A percentile compares a stretch with the other conserved stretches of the same genome.
Conservation (phyloP, 192 early-diverging fungal genomes). For the Gaertneriomyces semiglobifer region DNA sequence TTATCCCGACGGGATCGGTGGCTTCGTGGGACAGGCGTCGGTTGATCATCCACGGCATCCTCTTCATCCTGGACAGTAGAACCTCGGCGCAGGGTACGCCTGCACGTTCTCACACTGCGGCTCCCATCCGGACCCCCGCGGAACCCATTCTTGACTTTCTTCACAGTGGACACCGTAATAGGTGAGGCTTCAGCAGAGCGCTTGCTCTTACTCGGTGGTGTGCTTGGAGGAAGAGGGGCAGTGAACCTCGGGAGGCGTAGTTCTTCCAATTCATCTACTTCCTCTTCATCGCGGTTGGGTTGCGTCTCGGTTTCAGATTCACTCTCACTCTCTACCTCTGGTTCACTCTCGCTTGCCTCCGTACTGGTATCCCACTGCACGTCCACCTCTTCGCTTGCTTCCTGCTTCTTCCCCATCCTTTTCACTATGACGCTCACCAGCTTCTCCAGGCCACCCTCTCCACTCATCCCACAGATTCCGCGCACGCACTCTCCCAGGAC, state of each 20-base stretch:
- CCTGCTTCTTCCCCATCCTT: neutral
- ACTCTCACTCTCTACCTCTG: neutral
- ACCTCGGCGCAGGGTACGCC: neutral
- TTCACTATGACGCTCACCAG: no score
- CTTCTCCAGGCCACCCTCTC: no score
- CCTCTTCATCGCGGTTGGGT: neutral
- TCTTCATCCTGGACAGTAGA: neutral
- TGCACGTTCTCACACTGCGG: neutral
- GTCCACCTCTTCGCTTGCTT: neutral
- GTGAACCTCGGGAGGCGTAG: neutral
- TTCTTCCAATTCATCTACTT: neutral
- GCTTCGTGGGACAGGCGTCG: slow-evolving; percentile 15
- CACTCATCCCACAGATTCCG: neutral
- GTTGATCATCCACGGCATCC: slow-evolving; percentile 9
- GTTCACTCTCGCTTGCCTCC: slow-evolving; percentile 15
- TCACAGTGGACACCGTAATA: slow-evolving; percentile 2
- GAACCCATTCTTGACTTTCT: slow-evolving; percentile 1
- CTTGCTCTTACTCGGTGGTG: slow-evolving; percentile 5
- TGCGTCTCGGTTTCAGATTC: slow-evolving; percentile 11
- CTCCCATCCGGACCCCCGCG: neutral
- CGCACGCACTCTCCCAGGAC: neutral
- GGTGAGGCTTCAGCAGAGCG: slow-evolving; percentile 11
- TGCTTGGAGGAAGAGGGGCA: neutral
- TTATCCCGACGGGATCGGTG: neutral
- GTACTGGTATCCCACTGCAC: slow-evolving; percentile 22